phyloP scores from a whole-genome alignment of 345 rosid genomes.

The Heritiera fomes region DNA sequence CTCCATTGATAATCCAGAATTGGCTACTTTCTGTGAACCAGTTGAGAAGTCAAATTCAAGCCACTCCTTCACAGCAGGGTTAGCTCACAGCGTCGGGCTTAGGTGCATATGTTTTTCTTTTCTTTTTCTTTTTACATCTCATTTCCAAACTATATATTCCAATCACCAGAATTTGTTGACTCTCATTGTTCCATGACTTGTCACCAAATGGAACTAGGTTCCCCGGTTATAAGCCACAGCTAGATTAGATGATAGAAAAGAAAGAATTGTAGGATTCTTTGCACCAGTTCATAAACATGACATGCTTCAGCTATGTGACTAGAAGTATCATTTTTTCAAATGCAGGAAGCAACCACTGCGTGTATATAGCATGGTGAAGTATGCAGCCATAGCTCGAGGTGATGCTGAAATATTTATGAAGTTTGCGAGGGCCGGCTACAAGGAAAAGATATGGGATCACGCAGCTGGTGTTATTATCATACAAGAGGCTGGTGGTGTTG shows the following conservation, averaged over 20 bases:
- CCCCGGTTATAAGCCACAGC: too few species aligned
- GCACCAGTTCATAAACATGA: conserved; percentile 1
- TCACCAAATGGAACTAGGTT: too few species aligned
- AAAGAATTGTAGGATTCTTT: background rate
- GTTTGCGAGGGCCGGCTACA: conserved; percentile 55
- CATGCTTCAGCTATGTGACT: conserved; percentile 6
- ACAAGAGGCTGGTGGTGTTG: conserved; percentile 59
- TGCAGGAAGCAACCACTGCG: conserved; percentile 57
- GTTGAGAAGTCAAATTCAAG: conserved; percentile 56
- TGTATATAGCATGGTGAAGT: conserved; percentile 61
- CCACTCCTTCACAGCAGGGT: conserved; percentile 63
- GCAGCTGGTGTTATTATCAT: conserved; percentile 52
- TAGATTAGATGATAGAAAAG: too few species aligned
- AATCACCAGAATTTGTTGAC: too few species aligned
- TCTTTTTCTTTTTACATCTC: background rate
- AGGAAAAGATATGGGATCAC: conserved; percentile 69
- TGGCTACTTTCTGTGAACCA: conserved; percentile 63
- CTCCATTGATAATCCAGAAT: conserved; percentile 44
- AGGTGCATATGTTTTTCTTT: conserved; percentile 32
- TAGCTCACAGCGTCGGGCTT: conserved; percentile 57
- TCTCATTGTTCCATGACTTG: background rate
- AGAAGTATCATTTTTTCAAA: background rate
- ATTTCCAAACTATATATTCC: background rate
- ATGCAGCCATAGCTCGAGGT: conserved; percentile 58
- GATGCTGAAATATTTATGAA: conserved; percentile 59